Evolutionary conservation across 257 asterid species (phyloP), one percentile per base, ranked within the genome.

Genomic region (Catharanthus roseus): DNA sequence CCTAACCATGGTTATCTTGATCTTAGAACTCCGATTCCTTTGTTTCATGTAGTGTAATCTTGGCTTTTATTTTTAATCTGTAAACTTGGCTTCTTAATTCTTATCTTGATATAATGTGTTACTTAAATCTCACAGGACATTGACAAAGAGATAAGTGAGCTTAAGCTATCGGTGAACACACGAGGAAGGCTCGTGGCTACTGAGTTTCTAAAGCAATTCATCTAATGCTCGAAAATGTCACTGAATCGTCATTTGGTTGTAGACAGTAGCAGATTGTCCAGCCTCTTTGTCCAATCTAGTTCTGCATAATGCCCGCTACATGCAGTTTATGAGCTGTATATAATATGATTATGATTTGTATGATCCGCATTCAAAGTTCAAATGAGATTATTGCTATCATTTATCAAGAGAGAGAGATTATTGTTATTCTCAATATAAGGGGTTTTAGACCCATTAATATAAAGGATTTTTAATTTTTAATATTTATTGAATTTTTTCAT

Each of bases 131-230:
- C 74, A 76, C 97, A 95, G 99, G 99, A 95, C 77, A 95, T 91
- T 23, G 99, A 91, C 72, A 95, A 95, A 80, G 99, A 91, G 82
- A 95, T 91, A 60, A 89, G 91, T 33, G 99, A 95, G 70, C 85
- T 95, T 63, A 95, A 95, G 75, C 67, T 95, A 73, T 95, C 97
- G 0, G 90, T 95, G 67, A 95, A 91, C 85, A 91, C 99, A 15
- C 83, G 99, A 72, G 99, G 97, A 75, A 86, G 99, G 78, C 95
- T 95, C 24, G 99, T 95, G 60, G 99, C 99, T 10, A 87, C 97
- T 2, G 97, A 95, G 89, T 95, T 95, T 84, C 88, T 95, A 67
- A 95, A 95, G 90, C 97, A 95, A 71, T 95, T 95, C 77, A 78
- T 95, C 77, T 95, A 83, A 89, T 47, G 23, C 29, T 26, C 63